These are phyloP conservation scores for Cladophialophora psammophila DNA, from an alignment of 2,329 filamentous ascomycete genomes.

Conservation along the genomic window DNA sequence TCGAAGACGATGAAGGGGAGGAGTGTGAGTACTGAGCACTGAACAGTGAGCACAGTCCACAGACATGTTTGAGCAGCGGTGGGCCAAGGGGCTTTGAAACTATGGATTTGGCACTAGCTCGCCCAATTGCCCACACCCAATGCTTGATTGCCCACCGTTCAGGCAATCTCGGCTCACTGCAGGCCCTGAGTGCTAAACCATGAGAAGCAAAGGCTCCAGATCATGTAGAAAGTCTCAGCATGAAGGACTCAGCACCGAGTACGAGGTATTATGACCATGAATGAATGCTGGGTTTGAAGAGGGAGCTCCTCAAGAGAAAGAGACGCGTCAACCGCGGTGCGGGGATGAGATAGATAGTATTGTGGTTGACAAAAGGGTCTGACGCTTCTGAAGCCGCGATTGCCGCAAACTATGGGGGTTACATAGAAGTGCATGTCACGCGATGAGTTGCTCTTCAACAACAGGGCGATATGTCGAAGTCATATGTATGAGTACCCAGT, in stretches of 20 bases:
- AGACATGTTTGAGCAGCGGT: slow-evolving; percentile 21
- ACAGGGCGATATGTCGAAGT: neutral
- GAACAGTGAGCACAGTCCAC: slow-evolving; percentile 10
- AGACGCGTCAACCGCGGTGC: slow-evolving; percentile 8
- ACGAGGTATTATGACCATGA: neutral
- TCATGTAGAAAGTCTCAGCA: neutral
- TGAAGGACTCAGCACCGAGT: neutral
- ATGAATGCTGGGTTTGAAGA: neutral
- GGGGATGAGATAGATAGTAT: neutral
- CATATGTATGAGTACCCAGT: no score
- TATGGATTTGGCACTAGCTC: slow-evolving; percentile 30
- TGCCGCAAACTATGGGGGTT: slow-evolving; percentile 3
- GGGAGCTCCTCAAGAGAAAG: neutral
- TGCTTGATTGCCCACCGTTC: slow-evolving; percentile 23
- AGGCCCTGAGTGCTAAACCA: slow-evolving; percentile 6
- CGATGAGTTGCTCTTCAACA: neutral
- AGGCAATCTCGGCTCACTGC: slow-evolving; percentile 33
- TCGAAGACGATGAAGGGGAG: slow-evolving; percentile 25
- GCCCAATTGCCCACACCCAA: slow-evolving; percentile 26
- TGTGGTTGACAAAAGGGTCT: neutral
- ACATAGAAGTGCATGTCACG: slow-evolving; percentile 1
- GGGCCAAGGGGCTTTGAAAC: slow-evolving; percentile 35
- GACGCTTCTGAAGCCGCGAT: slow-evolving; percentile 11
- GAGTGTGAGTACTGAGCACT: neutral
- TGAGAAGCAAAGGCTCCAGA: neutral